Conservation (phyloP, 805 yeast genomes). For the Starmera pachycereana region DNA sequence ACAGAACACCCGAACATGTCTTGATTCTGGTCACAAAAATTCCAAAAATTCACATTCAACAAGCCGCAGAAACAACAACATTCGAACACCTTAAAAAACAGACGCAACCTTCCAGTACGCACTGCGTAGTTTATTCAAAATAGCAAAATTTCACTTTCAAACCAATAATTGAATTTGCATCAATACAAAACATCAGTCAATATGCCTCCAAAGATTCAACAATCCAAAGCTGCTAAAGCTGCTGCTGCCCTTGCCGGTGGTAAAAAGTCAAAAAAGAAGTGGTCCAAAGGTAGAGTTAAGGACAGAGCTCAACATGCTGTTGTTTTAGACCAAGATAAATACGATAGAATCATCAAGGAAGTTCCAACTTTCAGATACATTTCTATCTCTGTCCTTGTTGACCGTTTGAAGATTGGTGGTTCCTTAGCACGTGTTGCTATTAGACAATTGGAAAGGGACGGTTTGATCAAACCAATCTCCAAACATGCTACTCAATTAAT, state of each 20-base stretch:
- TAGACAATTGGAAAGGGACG: slow-evolving; percentile 89
- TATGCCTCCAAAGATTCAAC: slow-evolving; percentile 99
- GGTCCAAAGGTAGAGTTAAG: slow-evolving; percentile 99
- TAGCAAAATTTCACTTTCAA: no score
- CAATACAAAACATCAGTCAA: slow-evolving; percentile 20
- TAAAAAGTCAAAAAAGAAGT: slow-evolving; percentile 99
- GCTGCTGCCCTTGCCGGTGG: slow-evolving; percentile 99
- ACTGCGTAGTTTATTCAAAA: no score
- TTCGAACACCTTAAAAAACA: no score
- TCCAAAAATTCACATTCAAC: no score
- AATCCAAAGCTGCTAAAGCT: slow-evolving; percentile 99
- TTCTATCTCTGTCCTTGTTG: slow-evolving; percentile 96
- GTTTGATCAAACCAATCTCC: slow-evolving; percentile 88
- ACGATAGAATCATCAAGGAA: slow-evolving; percentile 98
- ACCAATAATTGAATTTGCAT: no score
- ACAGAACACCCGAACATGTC: no score
- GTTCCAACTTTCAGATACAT: slow-evolving; percentile 98
- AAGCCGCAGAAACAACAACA: no score
- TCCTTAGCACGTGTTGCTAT: slow-evolving; percentile 98
- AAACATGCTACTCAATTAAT: slow-evolving; percentile 95
- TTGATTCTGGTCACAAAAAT: no score
- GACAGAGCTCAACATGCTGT: slow-evolving; percentile 99
- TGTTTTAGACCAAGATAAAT: slow-evolving; percentile 94
- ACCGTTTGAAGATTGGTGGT: slow-evolving; percentile 99
- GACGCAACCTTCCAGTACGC: no score